Evolutionary conservation across 2,329 filamentous ascomycete species (phyloP), one percentile per base, ranked within the genome.

Genomic region (Aspergillus sp.): DNA sequence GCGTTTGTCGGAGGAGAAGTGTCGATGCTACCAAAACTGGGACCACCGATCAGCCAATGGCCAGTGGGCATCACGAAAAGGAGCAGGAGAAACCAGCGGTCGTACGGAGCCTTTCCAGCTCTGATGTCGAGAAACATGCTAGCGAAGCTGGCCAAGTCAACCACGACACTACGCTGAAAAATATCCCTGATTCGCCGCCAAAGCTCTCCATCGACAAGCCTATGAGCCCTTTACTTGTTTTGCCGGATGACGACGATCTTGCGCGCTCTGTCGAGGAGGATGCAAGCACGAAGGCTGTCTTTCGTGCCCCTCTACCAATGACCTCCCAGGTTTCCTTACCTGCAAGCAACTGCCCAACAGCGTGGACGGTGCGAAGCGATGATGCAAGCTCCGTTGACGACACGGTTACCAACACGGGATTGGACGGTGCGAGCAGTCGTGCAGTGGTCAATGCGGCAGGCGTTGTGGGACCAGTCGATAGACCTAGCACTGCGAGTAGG

Each of bases 211-310:
- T 45, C 26, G 30, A 46, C 27, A 52, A 40, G 26, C 40, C 36
- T 17, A 25, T 29, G 12, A 45, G 33, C 5, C 53, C 52, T 8
- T 40, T 57, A 2, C 45, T 56, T 11, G 29, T 56, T 1, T 36
- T 57, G 2, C 54, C 54, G 2, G 44, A 44, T 8, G 48, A 55
- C 15, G 52, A 54, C 7, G 47, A 47, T 8, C 13, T 51, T 43
- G 22, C 36, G 47, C 17, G 43, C 30, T 13, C 28, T 12, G 16
- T 11, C 1, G 49, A 54, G 17, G 53, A 55, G 10, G 56, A 55
- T 8, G 52, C 53, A 4, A 59, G 56, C 34, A 60, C 57, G 2
- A 43, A 49, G 19, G 44, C 50, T 2, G 41, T 57, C 6, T 55
- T 54, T 31, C 52, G 52, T 28, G 53, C 44, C 5, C 32, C 45